Evolutionary conservation across 495 filamentous ascomycete genomes (phyloP), one percentile per base, ranked within the genome.

Genomic region (Lepidopterella palustris): DNA sequence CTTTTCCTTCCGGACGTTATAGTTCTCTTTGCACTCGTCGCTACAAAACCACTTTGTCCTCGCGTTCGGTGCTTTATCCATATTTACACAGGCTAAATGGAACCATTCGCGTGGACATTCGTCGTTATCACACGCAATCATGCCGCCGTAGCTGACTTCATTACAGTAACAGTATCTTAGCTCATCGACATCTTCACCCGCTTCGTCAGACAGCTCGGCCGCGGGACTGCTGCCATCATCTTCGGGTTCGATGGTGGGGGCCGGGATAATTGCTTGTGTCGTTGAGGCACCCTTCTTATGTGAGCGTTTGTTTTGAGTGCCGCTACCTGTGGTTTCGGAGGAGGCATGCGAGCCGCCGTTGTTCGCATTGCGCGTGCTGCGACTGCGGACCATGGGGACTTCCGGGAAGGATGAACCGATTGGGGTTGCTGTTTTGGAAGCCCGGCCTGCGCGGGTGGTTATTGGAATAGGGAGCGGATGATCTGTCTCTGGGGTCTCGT

Each of bases 51-150:
- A 67, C 18, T 67, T 67, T 21, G 53, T 58, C 23, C 57, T 24
- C 60, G 83, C 83, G 45, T 81, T 87, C 26, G 93, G 93, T 49
- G 92, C 87, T 66, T 87, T 88, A 53, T 84, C 88, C 71, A 98
- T 70, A 55, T 90, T 92, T 18, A 95, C 91, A 72, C 93, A 98
- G 39, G 84, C 85, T 42, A 98, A 71, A 79, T 98, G 93, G 76
- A 97, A 98, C 93, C 93, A 98, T 74, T 97, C 92, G 61, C 83
- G 80, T 60, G 85, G 81, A 74, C 93, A 98, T 25, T 79, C 80
- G 52, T 92, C 88, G 45, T 86, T 88, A 68, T 98, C 93, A 64
- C 93, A 98, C n/a, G 87, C 93, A 15, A 98, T 88, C 93, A 98
- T 98, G 74, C 95, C 89, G 21, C 93, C 93, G 68, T 96, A 98